Evolutionary conservation across 2,329 filamentous ascomycete genomes (phyloP).

Genomic region (Pestalotiopsis sp.): DNA sequence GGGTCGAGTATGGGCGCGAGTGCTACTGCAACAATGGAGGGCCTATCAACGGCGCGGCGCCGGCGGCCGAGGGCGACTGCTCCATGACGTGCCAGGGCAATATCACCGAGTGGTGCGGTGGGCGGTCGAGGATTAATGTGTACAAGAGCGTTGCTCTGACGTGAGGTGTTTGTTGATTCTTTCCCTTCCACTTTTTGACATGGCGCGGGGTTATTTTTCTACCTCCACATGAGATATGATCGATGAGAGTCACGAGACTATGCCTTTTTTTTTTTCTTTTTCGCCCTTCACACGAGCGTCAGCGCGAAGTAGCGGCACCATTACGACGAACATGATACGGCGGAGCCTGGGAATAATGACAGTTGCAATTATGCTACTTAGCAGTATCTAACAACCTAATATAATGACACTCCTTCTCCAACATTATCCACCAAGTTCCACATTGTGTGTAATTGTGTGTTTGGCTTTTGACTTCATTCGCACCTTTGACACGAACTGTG

Average conservation of each 20-base stretch:
- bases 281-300: no score
- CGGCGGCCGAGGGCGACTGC: constrained; percentile 18
- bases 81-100: constrained; percentile 19
- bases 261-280: neutral
- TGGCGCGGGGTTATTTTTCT: neutral
- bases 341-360: neutral
- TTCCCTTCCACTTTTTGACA: neutral
- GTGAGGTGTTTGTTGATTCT: neutral
- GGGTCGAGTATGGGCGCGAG: constrained; percentile 22
- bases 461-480: no score
- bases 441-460: no score
- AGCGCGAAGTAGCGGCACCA: neutral
- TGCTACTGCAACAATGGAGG: constrained; percentile 25
- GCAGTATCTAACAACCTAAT: no score
- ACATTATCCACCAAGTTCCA: no score
- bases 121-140: constrained; percentile 15
- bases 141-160: constrained; percentile 6
- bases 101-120: constrained; percentile 19
- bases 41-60: constrained; percentile 15
- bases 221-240: neutral
- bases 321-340: neutral
- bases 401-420: no score
- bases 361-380: no score
- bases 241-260: neutral
- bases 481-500: no score